Conservation (phyloP, 371 early-diverging fungal species). For the Apophysomyces trapeziformis region DNA sequence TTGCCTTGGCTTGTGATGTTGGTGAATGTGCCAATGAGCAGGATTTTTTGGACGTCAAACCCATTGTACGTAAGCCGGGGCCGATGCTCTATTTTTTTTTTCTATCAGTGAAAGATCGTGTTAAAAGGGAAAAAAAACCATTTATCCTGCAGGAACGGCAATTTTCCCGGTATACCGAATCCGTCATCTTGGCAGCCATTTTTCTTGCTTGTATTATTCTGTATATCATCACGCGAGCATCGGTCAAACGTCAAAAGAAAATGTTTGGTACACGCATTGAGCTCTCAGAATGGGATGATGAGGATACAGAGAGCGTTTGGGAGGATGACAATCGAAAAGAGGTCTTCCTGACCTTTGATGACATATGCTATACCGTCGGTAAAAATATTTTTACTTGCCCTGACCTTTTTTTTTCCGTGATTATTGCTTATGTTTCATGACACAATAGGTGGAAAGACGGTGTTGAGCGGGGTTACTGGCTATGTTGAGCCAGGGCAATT, state of each 20-base stretch:
- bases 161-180: conserved; percentile 46
- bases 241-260: conserved; percentile 40
- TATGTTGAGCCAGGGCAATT: conserved; percentile 65
- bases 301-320: conserved; percentile 15
- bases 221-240: conserved; percentile 30
- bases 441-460: conserved; percentile 24
- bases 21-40: conserved; percentile 66
- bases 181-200: conserved; percentile 38
- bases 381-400: not conserved
- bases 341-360: conserved; percentile 39
- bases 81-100: not conserved
- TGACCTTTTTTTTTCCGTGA: not conserved
- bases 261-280: conserved; percentile 44
- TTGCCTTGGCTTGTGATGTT: conserved; percentile 55
- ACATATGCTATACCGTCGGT: conserved; percentile 40
- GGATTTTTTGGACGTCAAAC: conserved; percentile 43
- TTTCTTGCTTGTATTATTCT: conserved; percentile 32
- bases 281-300: conserved; percentile 27
- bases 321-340: conserved; percentile 18
- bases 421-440: not conserved
- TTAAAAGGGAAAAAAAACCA: too few relatives aligned
- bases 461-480: conserved; percentile 57
- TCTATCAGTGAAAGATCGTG: too few relatives aligned
- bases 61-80: conserved; percentile 34
- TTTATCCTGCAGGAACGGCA: conserved; percentile 25